These are phyloP conservation scores for Diaporthe ampelina DNA, from an alignment of 2,329 filamentous ascomycete species.

Conservation along the genomic window DNA sequence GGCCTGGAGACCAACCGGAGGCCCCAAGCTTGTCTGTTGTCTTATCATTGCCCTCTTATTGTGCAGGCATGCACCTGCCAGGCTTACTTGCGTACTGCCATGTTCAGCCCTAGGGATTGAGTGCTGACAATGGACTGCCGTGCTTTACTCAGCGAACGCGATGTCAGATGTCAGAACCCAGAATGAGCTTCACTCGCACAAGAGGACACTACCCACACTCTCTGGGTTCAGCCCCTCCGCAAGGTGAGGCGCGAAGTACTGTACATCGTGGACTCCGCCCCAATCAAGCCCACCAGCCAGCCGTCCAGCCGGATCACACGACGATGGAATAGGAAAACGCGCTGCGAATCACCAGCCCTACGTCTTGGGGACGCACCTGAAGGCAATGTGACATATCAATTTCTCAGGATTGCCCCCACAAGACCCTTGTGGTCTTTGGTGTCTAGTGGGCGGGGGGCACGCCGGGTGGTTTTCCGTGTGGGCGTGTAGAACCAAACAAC, in stretches of 20 bases:
- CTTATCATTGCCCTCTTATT: constrained; percentile 24
- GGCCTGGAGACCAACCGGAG: neutral
- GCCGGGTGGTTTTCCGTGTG: constrained; percentile 11
- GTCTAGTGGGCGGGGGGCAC: neutral
- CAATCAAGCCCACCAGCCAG: neutral
- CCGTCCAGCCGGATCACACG: neutral
- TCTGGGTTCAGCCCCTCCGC: neutral
- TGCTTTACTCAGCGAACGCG: constrained; percentile 12
- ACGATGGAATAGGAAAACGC: neutral
- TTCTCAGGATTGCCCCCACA: neutral
- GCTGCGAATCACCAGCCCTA: neutral
- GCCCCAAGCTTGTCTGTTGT: constrained; percentile 4
- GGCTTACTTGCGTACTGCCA: constrained; percentile 20
- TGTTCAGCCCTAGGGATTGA: constrained; percentile 35
- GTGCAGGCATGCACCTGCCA: constrained; percentile 18
- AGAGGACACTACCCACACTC: neutral
- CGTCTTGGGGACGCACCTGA: neutral
- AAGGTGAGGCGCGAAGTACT: neutral
- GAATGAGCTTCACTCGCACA: constrained; percentile 16
- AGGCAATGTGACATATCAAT: constrained; percentile 2
- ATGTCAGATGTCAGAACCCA: constrained; percentile 30
- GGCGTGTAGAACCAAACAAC: constrained; percentile 1
- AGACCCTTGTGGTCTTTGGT: constrained; percentile 2
- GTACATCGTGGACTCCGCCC: neutral
- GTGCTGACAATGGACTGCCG: constrained; percentile 33